These are phyloP conservation scores for Cercospora berteroae DNA, from an alignment of 2,329 filamentous ascomycete genomes.

Conservation along the genomic window DNA sequence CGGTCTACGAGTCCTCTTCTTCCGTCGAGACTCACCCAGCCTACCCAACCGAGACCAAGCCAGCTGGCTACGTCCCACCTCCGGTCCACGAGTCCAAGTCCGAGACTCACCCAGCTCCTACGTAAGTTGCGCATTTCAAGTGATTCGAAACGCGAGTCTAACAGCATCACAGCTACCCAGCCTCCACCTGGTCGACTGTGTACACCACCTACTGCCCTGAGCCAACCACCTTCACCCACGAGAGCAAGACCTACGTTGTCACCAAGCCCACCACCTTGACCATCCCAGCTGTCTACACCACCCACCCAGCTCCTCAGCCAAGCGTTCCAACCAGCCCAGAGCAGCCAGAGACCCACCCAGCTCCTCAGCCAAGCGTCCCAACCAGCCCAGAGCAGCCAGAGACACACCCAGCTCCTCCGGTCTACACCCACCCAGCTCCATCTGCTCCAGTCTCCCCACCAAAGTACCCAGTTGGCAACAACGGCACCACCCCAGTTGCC, in stretches of 20 bases:
- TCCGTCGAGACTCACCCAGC: slow-evolving; percentile 15
- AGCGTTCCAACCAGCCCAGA: background rate
- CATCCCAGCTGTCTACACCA: slow-evolving; percentile 36
- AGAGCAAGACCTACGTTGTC: slow-evolving; percentile 31
- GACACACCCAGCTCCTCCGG: slow-evolving; percentile 8
- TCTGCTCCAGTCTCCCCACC: slow-evolving; percentile 3
- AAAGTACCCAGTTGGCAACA: slow-evolving; percentile 20
- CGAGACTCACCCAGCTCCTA: background rate
- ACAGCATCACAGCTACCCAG: background rate
- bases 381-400: slow-evolving; percentile 2
- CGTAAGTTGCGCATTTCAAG: background rate
- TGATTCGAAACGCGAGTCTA: background rate
- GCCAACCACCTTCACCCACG: slow-evolving; percentile 29
- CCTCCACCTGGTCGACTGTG: slow-evolving; percentile 6
- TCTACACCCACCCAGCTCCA: slow-evolving; percentile 9
- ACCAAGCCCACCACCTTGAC: slow-evolving; percentile 30
- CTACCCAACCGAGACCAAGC: slow-evolving; percentile 11
- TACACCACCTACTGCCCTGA: slow-evolving; percentile 31
- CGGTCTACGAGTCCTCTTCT: background rate
- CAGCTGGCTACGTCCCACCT: background rate
- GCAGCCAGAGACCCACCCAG: slow-evolving; percentile 7
- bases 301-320: background rate
- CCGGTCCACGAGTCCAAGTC: background rate
- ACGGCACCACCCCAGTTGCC: slow-evolving; percentile 21
- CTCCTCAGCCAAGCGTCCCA: background rate